These are phyloP conservation scores for Chondrostereum purpureum DNA, from an alignment of 1,284 basidiomycete genomes.

Conservation along the genomic window DNA sequence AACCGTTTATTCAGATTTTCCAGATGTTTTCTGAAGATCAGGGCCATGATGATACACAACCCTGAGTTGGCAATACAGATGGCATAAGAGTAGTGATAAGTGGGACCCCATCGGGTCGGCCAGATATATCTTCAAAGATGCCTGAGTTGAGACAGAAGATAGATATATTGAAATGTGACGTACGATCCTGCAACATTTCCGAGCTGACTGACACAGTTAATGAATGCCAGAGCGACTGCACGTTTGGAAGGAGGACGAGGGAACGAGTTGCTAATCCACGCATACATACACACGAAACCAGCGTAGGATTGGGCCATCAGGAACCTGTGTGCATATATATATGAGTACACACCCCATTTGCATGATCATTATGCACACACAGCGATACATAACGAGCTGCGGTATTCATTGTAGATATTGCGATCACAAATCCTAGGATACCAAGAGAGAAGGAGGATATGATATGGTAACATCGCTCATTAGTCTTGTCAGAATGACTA, in stretches of 20 bases:
- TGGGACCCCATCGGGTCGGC: conserved; percentile 34
- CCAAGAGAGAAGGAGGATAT: conserved; percentile 44
- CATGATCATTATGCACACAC: conserved; percentile 27
- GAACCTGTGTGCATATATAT: conserved; percentile 37
- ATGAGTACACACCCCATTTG: neutral
- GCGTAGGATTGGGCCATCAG: conserved; percentile 70
- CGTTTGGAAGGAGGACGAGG: conserved; percentile 65
- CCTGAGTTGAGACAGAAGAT: neutral
- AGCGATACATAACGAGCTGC: conserved; percentile 63
- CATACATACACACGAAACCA: conserved; percentile 54
- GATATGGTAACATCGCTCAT: conserved; percentile 66
- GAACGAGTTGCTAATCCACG: conserved; percentile 66
- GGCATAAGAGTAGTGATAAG: conserved; percentile 31
- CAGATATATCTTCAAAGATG: conserved; percentile 29
- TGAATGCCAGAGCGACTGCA: conserved; percentile 62
- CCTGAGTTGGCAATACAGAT: conserved; percentile 41
- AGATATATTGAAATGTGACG: conserved; percentile 22
- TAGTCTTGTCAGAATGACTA: conserved; percentile 57
- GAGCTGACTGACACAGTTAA: conserved; percentile 65
- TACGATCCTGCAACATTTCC: conserved; percentile 67
- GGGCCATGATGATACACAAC: conserved; percentile 40
- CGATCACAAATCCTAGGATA: conserved; percentile 67
- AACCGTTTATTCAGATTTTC: conserved; percentile 24
- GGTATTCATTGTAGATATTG: conserved; percentile 63
- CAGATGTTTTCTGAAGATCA: conserved; percentile 35